phyloP scores from a whole-genome alignment of 768 basidiomycete genomes.

The Tylopilus sp. region DNA sequence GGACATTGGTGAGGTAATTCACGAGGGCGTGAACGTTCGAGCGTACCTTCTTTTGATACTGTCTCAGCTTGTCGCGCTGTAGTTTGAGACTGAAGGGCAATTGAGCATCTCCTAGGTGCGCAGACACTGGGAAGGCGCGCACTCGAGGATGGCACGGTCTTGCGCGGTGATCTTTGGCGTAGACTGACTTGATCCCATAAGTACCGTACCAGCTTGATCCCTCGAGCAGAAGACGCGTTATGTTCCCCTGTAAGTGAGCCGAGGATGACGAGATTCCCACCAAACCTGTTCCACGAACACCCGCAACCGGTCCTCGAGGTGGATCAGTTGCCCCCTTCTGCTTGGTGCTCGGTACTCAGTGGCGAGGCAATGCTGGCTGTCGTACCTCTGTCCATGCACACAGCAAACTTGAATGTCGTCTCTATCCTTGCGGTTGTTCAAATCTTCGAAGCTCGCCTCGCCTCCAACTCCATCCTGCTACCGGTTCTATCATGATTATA shows the following conservation, averaged over 20 bases:
- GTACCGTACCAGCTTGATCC: slow-evolving; percentile 1
- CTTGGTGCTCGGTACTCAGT: slow-evolving; percentile 8
- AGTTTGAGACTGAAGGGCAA: slow-evolving; percentile 72
- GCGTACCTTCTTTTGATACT: slow-evolving; percentile 90
- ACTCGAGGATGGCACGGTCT: slow-evolving; percentile 96
- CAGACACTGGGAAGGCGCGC: slow-evolving; percentile 33
- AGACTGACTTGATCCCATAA: slow-evolving; percentile 72
- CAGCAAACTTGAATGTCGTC: slow-evolving; percentile 24
- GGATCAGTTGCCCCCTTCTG: slow-evolving; percentile 3
- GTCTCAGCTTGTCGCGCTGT: slow-evolving; percentile 91
- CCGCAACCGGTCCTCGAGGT: slow-evolving; percentile 13
- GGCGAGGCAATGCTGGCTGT: slow-evolving; percentile 29
- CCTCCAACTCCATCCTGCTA: slow-evolving; percentile 15
- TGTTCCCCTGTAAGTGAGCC: neutral
- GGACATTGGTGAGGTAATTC: neutral
- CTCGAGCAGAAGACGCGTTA: neutral
- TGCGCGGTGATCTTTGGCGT: slow-evolving; percentile 87
- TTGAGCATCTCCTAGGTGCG: slow-evolving; percentile 19
- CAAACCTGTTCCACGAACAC: slow-evolving; percentile 2
- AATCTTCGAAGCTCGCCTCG: slow-evolving; percentile 10
- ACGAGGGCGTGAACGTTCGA: neutral
- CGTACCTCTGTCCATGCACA: slow-evolving; percentile 21
- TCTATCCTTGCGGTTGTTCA: slow-evolving; percentile 22
- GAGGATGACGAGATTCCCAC: slow-evolving; percentile 15
- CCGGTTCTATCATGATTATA: slow-evolving; percentile 64